Percentiles rank a stretch among this genome's conserved stretches.
Evolutionary conservation across 2,329 filamentous ascomycete genomes (phyloP).

Genomic region (Thermothelomyces thermophilus): DNA sequence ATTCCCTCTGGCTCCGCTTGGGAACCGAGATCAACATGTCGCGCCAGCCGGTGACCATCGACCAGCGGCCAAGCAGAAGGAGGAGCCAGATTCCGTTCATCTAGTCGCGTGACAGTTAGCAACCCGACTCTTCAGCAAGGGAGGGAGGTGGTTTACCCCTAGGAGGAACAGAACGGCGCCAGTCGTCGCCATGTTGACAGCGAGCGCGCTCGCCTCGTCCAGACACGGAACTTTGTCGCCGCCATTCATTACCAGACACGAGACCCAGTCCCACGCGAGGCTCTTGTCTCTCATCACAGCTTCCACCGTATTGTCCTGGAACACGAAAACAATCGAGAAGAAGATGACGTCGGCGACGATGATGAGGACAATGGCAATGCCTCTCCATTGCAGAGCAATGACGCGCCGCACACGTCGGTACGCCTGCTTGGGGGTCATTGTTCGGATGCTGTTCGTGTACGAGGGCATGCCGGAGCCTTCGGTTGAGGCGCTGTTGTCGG

Average conservation of each 20-base stretch:
- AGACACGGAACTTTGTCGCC: slow-evolving; percentile 64
- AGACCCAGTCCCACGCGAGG: slow-evolving; percentile 59
- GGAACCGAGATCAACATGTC: slow-evolving; percentile 52
- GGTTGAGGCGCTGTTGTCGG: slow-evolving; percentile 64
- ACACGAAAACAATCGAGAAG: slow-evolving; percentile 86
- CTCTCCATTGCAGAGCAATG: slow-evolving; percentile 88
- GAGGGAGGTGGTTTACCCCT: slow-evolving; percentile 36
- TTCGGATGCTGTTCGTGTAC: slow-evolving; percentile 68
- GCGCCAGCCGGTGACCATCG: slow-evolving; percentile 81
- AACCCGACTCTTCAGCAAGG: not conserved
- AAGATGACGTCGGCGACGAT: slow-evolving; percentile 90
- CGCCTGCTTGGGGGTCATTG: slow-evolving; percentile 75
- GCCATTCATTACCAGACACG: slow-evolving; percentile 55
- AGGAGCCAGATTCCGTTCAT: slow-evolving; percentile 81
- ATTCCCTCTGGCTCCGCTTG: slow-evolving; percentile 61
- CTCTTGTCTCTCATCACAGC: slow-evolving; percentile 47
- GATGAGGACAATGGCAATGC: slow-evolving; percentile 81
- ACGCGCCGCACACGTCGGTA: slow-evolving; percentile 83
- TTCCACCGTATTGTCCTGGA: slow-evolving; percentile 67
- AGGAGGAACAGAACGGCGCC: slow-evolving; percentile 77
- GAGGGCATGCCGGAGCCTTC: slow-evolving; percentile 67
- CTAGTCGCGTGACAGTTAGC: slow-evolving; percentile 33
- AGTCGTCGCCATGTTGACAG: slow-evolving; percentile 70
- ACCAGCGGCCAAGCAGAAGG: slow-evolving; percentile 70
- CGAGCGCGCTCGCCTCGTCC: slow-evolving; percentile 50